Percentiles rank a stretch among this genome's conserved stretches.
These are phyloP conservation scores for Phalaenopsis aphrodite DNA, from an alignment of 106 monocot species.

Conservation along the genomic window DNA sequence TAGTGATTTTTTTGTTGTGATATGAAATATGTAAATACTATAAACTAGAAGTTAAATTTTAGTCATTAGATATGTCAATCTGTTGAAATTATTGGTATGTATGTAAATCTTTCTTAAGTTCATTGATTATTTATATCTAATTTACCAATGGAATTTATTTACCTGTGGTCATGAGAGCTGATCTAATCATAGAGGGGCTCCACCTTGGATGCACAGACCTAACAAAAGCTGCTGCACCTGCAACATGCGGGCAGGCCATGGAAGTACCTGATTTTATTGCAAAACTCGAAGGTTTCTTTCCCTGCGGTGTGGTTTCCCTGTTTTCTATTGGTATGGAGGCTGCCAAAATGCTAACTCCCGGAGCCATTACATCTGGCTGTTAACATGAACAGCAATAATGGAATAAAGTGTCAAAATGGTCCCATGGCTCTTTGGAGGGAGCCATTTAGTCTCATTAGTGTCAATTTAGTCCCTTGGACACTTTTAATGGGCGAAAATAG, in stretches of 20 bases:
- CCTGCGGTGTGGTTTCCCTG: slow-evolving; percentile 28
- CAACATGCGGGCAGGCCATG: slow-evolving; percentile 97
- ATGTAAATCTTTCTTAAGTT: not conserved
- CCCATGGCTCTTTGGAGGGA: no score
- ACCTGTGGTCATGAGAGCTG: slow-evolving; percentile 95
- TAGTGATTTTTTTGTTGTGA: no score
- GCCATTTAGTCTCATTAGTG: no score
- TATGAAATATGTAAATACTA: no score
- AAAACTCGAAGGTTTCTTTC: slow-evolving; percentile 72
- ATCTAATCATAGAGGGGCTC: slow-evolving; percentile 92
- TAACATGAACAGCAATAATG: not conserved
- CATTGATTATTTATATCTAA: not conserved
- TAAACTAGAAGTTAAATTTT: no score
- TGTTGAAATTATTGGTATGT: no score
- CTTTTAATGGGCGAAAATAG: no score
- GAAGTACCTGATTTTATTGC: slow-evolving; percentile 93
- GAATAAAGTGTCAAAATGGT: no score
- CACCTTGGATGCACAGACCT: slow-evolving; percentile 65
- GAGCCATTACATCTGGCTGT: slow-evolving; percentile 92
- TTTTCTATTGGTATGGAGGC: slow-evolving; percentile 50
- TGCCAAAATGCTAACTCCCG: slow-evolving; percentile 81
- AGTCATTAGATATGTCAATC: no score
- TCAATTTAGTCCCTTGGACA: no score
- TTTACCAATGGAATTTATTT: not conserved
- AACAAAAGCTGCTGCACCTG: slow-evolving; percentile 80